Base-by-base conservation (phyloP, 352 stramenopile genomes). In the Phytopythium vexans region DNA sequence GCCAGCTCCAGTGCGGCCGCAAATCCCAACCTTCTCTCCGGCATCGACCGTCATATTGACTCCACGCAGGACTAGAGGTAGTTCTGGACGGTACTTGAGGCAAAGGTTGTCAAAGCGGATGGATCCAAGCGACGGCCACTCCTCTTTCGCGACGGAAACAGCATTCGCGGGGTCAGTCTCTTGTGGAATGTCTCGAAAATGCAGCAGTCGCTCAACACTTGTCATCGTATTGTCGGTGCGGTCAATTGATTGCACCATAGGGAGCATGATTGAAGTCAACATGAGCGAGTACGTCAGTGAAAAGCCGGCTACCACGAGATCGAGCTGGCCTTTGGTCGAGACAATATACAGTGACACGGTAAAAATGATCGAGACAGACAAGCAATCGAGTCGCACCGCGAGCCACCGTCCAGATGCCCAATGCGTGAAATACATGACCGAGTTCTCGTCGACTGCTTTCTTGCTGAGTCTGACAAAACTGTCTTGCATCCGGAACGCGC, bases 331-430 rank as follows among this genome's bases (percentile, higher is more conserved):
- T 49, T 76, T 80, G 15, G 60, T 56, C 1, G 81, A 43, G 7
- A 97, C 83, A n/a, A 86, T 51, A 42, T 91, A 91, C 9, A 98
- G 58, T 33, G 86, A 82, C 12, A 94, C 74, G 31, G 74, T 73
- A 21, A 75, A 75, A 27, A 97, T 86, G 45, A 98, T 94, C 10
- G 89, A 41, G 14, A 88, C 71, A 9, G 68, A 68, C n/a, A 80
- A 40, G 56, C 51, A 70, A 49, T 77, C 89, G 21, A 99, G 70
- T 9, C 96, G 77, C 37, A 98, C 72, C n/a, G 85, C 91, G 8
- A 99, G 70, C 93, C 94, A 99, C 56, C 93, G 94, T 56, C 54
- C 50, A 14, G 54, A 49, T 37, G 54, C 51, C 53, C 57, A 70
- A 42, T 59, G 61, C 33, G 43, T 47, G 41, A 70, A 64, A 50